Base-by-base conservation (phyloP, 169 alveolate genomes). In the Babesia microti region DNA sequence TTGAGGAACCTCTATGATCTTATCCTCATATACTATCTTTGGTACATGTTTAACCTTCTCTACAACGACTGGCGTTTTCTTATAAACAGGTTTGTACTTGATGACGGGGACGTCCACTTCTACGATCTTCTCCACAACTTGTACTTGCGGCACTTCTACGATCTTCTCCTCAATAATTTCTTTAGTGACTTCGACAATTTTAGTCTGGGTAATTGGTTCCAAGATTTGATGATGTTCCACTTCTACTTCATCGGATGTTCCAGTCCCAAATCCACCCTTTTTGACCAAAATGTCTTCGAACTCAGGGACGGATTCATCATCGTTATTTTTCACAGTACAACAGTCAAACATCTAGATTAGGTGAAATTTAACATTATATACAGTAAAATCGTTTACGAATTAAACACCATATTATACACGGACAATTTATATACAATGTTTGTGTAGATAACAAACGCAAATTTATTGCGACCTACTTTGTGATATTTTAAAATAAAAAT, bases 1-100 rank as follows among this genome's bases (percentile, higher is more conserved):
- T 67, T 79, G 88, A 22, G 88, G 88, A 6, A 79, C 88, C 70
- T 79, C 88, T 37, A 79, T 61, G 68, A 79, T 79, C 68, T 79
- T 79, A 50, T 79, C 88, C 44, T 79, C 73, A 59, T 79, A 79
- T 28, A 66, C 61, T 19, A 79, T 68, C 36, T 41, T 60, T 24
- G 82, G 85, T 34, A 79, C 83, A 66, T 79, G 75, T 48, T 68
- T 74, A 40, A 67, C 58, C 59, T 65, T 69, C 47, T 79, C 88
- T 17, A 68, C 85, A 49, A 73, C 79, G 17, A 73, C 88, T 42
- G 67, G 71, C 68, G 72, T 79, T 46, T 75, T 58, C 59, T 63
- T 70, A 58, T 79, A 74, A 14, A 68, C 83, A 23, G 79, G 82
- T 55, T 73, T 74, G 56, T 79, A 73, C 59, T 73, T 46, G 3